These are phyloP conservation scores for Adenanthera pavonina DNA, from an alignment of 306 rosid species.

Conservation along the genomic window DNA sequence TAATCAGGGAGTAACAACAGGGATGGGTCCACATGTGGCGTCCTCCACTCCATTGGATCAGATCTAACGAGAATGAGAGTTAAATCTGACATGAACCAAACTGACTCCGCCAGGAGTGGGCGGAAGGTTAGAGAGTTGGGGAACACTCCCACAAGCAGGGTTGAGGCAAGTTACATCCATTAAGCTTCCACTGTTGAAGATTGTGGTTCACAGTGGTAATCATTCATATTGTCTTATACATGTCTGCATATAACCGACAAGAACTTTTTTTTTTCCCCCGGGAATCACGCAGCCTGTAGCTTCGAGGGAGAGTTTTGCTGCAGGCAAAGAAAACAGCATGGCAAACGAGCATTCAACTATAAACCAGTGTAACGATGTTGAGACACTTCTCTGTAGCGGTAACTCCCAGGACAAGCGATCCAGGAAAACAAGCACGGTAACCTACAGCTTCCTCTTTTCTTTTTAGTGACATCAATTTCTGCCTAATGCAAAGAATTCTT, in stretches of 20 bases:
- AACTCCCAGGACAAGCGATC: constrained; percentile 73
- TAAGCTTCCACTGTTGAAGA: constrained; percentile 11
- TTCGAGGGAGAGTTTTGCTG: constrained; percentile 85
- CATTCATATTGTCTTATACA: not conserved
- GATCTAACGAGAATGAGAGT: constrained; percentile 93
- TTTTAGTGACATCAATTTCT: constrained; percentile 14
- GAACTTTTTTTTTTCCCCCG: not conserved
- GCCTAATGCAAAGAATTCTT: constrained; percentile 14
- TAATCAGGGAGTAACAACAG: constrained; percentile 57
- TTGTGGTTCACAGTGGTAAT: not conserved
- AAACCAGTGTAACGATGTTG: constrained; percentile 60
- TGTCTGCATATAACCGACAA: constrained; percentile 4
- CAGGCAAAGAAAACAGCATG: constrained; percentile 56
- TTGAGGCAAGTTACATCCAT: constrained; percentile 50
- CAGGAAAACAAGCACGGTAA: constrained; percentile 93
- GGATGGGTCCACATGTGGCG: constrained; percentile 83
- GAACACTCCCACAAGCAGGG: constrained; percentile 81
- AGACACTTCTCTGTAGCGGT: constrained; percentile 52
- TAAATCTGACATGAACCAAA: constrained; percentile 51
- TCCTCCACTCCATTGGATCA: constrained; percentile 86
- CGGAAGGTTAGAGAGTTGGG: constrained; percentile 62
- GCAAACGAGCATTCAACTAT: constrained; percentile 50
- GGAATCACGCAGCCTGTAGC: constrained; percentile 66
- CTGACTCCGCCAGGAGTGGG: constrained; percentile 58
- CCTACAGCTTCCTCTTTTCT: constrained; percentile 30